Evolutionary conservation across 768 basidiomycete species (phyloP).

Genomic region (Roridomyces roridus): DNA sequence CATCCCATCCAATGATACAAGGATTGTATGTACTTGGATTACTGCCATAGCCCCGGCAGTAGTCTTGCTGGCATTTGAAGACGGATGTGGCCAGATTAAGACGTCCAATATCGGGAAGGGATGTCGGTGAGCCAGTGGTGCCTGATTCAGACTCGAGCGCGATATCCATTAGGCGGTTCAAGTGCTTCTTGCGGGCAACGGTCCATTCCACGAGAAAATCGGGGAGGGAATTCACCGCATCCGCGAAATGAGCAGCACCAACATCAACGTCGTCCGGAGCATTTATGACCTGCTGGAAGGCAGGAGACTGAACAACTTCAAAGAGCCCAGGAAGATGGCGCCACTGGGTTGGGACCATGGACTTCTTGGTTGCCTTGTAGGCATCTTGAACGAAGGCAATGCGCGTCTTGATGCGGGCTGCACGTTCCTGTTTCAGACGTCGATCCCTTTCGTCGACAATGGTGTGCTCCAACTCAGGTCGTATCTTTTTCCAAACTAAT

Average conservation of each 20-base stretch:
- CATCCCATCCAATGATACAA: constrained; percentile 5
- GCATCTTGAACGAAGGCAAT: constrained; percentile 7
- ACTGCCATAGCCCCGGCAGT: not conserved
- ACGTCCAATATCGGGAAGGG: not conserved
- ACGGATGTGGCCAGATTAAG: constrained; percentile 2
- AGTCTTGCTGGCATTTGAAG: not conserved
- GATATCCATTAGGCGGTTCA: not conserved
- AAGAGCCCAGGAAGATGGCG: constrained; percentile 26
- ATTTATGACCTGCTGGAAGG: constrained; percentile 8
- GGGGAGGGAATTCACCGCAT: constrained; percentile 1
- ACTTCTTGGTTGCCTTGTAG: constrained; percentile 27
- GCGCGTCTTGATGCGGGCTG: constrained; percentile 6
- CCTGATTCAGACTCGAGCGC: not conserved
- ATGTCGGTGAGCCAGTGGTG: not conserved
- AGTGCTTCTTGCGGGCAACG: not conserved
- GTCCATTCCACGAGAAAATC: not conserved
- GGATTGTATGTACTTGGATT: no score
- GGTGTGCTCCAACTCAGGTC: constrained; percentile 24
- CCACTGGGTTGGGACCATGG: constrained; percentile 31
- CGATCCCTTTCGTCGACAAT: constrained; percentile 5
- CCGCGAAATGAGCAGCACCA: constrained; percentile 6
- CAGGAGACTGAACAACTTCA: constrained; percentile 19
- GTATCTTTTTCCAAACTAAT: constrained; percentile 33
- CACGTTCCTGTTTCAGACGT: constrained; percentile 16
- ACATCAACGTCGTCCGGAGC: constrained; percentile 8